phyloP scores from a whole-genome alignment of 2,329 filamentous ascomycete species.

The Coniochaeta prunicola region DNA sequence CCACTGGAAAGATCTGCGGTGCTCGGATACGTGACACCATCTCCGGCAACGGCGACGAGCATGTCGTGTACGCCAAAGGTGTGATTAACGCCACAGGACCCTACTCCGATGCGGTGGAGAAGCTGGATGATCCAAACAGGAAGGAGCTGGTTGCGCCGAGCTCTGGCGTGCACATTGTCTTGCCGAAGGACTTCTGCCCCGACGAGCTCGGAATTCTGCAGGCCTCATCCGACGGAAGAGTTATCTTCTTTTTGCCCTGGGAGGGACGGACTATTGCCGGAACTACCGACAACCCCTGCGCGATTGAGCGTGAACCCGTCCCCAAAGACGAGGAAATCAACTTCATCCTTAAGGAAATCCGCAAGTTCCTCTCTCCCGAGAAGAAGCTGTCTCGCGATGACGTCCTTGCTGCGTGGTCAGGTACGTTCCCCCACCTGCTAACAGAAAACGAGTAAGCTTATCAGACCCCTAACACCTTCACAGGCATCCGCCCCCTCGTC shows the following conservation, averaged over 20 bases:
- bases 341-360: conserved; percentile 81
- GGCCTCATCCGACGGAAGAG: conserved; percentile 80
- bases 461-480: not conserved
- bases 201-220: conserved; percentile 84
- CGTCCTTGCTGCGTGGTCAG: conserved; percentile 84
- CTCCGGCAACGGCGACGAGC: conserved; percentile 52
- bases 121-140: conserved; percentile 68
- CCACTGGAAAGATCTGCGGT: conserved; percentile 63
- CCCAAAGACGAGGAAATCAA: conserved; percentile 79
- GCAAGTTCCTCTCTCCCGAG: conserved; percentile 73
- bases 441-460: too few species aligned
- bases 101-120: conserved; percentile 78
- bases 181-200: conserved; percentile 81
- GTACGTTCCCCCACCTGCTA: conserved; percentile 41
- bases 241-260: conserved; percentile 92
- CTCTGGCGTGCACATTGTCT: conserved; percentile 78
- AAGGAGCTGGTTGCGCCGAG: conserved; percentile 79
- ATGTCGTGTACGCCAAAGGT: conserved; percentile 69
- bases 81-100: conserved; percentile 86
- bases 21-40: conserved; percentile 67
- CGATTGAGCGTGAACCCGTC: conserved; percentile 65
- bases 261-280: conserved; percentile 89
- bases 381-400: conserved; percentile 80
- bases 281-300: conserved; percentile 73
- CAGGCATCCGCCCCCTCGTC: conserved; percentile 63